A percentile compares a stretch with the other conserved stretches of the same genome.
Conservation (phyloP, 2,329 filamentous ascomycete species). For the Beauveria sp. region DNA sequence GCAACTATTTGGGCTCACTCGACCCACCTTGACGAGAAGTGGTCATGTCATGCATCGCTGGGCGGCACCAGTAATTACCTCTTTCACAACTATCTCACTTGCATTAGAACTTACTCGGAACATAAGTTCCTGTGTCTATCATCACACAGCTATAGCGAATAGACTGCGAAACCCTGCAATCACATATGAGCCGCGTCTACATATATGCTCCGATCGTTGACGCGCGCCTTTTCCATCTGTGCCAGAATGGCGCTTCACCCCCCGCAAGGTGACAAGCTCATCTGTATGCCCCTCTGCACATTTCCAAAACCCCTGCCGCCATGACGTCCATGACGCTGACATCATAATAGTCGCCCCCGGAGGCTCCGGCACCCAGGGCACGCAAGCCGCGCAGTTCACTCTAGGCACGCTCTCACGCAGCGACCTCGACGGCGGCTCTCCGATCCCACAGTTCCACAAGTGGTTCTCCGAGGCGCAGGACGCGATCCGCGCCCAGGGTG, state of each 20-base stretch:
- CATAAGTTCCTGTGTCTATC: too few relatives aligned
- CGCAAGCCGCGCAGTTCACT: slow-evolving; percentile 70
- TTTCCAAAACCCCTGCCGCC: not conserved
- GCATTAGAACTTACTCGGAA: too few relatives aligned
- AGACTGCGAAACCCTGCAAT: not conserved
- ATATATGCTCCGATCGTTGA: slow-evolving; percentile 1
- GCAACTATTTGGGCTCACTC: not conserved
- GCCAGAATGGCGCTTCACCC: slow-evolving; percentile 39
- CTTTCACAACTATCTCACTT: not conserved
- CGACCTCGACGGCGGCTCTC: slow-evolving; percentile 55
- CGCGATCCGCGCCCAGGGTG: slow-evolving; percentile 36
- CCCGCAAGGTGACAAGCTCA: slow-evolving; percentile 36
- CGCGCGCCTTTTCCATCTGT: slow-evolving; percentile 16
- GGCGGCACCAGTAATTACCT: not conserved
- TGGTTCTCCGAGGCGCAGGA: slow-evolving; percentile 76
- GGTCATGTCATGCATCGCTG: not conserved
- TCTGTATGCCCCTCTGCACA: slow-evolving; percentile 32
- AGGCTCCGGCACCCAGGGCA: slow-evolving; percentile 42
- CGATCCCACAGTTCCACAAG: slow-evolving; percentile 75
- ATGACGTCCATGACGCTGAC: too few relatives aligned
- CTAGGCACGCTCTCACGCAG: slow-evolving; percentile 49
- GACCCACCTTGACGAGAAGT: not conserved
- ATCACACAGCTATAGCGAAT: not conserved
- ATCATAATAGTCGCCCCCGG: slow-evolving; percentile 52
- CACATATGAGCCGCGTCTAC: not conserved